Base-by-base conservation (phyloP, 768 basidiomycete genomes). In the Cubamyces lactineus region DNA sequence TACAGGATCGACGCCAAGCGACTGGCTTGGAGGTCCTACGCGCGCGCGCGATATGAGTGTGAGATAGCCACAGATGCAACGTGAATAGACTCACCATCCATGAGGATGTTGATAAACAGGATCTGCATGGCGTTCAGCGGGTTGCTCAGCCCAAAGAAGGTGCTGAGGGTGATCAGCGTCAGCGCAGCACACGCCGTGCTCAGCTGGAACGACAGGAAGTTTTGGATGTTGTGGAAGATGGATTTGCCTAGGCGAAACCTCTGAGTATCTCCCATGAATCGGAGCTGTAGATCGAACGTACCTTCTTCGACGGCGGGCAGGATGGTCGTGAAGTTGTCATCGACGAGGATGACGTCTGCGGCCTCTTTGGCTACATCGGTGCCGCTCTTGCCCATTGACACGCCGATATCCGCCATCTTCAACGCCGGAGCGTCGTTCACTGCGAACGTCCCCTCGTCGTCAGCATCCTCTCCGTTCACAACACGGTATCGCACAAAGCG, bases 361-460 rank as follows among this genome's bases (percentile, higher is more conserved):
- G 96, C 96, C 76, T 98, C 96, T 76, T 98, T 98, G 24, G 96
- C 95, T 12, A 98, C 96, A 72, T 98, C 96, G 19, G 96, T 97
- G n/a, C 96, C 96, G 63, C 91, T 93, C 76, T 92, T 94, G 59
- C 96, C 96, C 96, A 98, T 98, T 41, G 94, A 92, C 55, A 98
- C 86, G 13, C 96, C 96, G 68, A 98, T 97, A 72, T 98, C 96
- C 2, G 96, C 96, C 93, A 94, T 94, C 76, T 96, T 97, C 63
- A 98, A 78, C 42, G 96, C 96, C 2, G 96, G 96, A 0, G 96
- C 95, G 68, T 98, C 96, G 73, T 98, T 98, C 16, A 98, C 96
- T 84, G 51, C 50, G 47, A 49, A 45, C 40, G 26, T 17, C 51
- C 39, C 48, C 59, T 28, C 69, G 34, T 50, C 38, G 28, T 21